Base-by-base conservation (phyloP, 768 basidiomycete genomes). In the Tylopilus felleus region DNA sequence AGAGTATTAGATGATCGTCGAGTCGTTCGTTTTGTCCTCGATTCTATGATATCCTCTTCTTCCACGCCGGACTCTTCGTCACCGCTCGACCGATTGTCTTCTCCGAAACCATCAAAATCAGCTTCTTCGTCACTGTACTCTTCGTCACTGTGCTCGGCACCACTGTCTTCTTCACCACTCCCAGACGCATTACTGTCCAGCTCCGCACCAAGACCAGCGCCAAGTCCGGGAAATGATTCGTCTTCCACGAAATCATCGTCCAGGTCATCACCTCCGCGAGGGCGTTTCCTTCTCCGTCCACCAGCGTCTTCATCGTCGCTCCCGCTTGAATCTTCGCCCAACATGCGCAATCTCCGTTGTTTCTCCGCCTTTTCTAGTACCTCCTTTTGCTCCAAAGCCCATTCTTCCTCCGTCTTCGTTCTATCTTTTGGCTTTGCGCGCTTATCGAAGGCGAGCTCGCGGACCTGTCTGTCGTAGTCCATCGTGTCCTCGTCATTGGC, bases 331-430 rank as follows among this genome's bases (percentile, higher is more conserved):
- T 84, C 83, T 55, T 90, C 73, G 5, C 97, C 97, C 46, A 88
- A 69, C 95, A 98, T 97, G 22, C 97, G 83, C 61, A 84, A 75
- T 45, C 86, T 69, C 27, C 97, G 78, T 59, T 77, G 80, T 61
- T 80, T 77, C 73, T 99, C 97, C 1, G 91, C 90, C 69, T 85
- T 87, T 72, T 95, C 90, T 50, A 99, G 71, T 5, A 81, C 78
- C 60, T 90, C 89, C 62, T 92, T 94, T 65, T 89, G 90, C 57
- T 96, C 93, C 56, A 88, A 55, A 5, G 94, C 95, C 27, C 93
- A 63, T 65, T 99, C 97, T 63, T 98, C 93, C 63, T 97, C 96
- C 0, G 95, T 98, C 75, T 97, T 98, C 27, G 92, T 94, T 51
- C 97, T 75, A 68, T 99, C 90, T 66, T 93, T 97, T 1, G 97